phyloP scores from a whole-genome alignment of 2,329 filamentous ascomycete genomes.

The Apiospora arundinis region DNA sequence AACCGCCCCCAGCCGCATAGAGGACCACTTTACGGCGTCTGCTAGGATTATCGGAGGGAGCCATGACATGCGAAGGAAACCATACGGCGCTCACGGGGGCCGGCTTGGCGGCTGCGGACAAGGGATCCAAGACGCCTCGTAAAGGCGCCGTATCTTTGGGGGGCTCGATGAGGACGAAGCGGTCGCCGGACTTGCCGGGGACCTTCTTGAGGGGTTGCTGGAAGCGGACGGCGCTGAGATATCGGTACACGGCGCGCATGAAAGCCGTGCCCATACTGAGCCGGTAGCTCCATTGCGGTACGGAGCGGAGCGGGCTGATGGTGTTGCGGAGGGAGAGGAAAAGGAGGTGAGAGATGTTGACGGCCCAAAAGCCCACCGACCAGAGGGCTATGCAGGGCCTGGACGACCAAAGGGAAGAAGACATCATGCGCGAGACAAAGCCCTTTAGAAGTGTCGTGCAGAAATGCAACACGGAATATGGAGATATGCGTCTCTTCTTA shows the following conservation, averaged over 20 bases:
- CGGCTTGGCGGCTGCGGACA: slow-evolving; percentile 24
- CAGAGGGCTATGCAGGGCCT: slow-evolving; percentile 28
- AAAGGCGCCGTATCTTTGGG: slow-evolving; percentile 17
- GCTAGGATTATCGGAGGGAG: not conserved
- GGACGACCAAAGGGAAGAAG: slow-evolving; percentile 22
- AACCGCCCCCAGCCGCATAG: slow-evolving; percentile 27
- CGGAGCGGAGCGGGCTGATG: slow-evolving; percentile 27
- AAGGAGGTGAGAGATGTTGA: slow-evolving; percentile 19
- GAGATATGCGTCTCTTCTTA: too few relatives aligned
- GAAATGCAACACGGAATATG: too few relatives aligned
- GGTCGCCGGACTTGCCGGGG: slow-evolving; percentile 24
- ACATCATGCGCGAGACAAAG: not conserved
- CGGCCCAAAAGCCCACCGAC: slow-evolving; percentile 18
- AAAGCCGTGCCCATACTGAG: slow-evolving; percentile 25
- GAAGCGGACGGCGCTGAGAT: slow-evolving; percentile 23
- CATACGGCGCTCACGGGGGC: slow-evolving; percentile 29
- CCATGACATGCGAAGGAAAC: slow-evolving; percentile 19
- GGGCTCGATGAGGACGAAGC: slow-evolving; percentile 28
- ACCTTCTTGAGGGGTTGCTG: slow-evolving; percentile 26
- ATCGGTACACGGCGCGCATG: slow-evolving; percentile 25
- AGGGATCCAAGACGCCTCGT: slow-evolving; percentile 25
- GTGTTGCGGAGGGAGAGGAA: slow-evolving; percentile 27
- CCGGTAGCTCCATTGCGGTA: slow-evolving; percentile 29
- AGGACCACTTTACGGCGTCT: slow-evolving; percentile 18
- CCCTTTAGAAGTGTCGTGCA: too few relatives aligned